Conservation (phyloP, 225 moss, liverwort and hornwort genomes). For the Polytrichum formosum region DNA sequence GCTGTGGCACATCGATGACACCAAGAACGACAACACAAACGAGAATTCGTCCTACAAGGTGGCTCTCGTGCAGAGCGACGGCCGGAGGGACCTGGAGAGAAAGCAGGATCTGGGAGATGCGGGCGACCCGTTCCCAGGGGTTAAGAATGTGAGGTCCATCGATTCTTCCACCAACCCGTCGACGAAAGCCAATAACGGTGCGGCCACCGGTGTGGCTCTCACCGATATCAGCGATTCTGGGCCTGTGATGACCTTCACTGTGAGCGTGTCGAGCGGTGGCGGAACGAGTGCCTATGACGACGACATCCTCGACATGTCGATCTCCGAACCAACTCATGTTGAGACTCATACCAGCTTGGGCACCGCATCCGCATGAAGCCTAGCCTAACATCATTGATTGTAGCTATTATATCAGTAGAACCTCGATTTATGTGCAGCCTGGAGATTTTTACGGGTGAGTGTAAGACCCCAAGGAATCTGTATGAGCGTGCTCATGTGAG, state of each 20-base stretch:
- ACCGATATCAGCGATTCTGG: constrained; percentile 24
- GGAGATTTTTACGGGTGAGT: too few relatives aligned
- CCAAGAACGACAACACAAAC: constrained; percentile 23
- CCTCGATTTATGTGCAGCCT: too few relatives aligned
- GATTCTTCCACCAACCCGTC: constrained; percentile 29
- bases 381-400: too few relatives aligned
- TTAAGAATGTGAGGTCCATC: constrained; percentile 14
- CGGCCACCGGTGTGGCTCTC: constrained; percentile 26
- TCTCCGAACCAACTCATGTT: too few relatives aligned
- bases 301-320: too few relatives aligned
- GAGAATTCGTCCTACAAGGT: constrained; percentile 35
- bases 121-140: constrained; percentile 38
- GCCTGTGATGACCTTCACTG: constrained; percentile 41
- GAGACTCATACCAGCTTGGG: too few relatives aligned
- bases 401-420: too few relatives aligned
- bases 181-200: constrained; percentile 41
- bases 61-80: constrained; percentile 44
- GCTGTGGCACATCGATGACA: constrained; percentile 47
- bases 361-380: too few relatives aligned
- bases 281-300: too few relatives aligned
- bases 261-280: constrained; percentile 16
- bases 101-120: constrained; percentile 26
- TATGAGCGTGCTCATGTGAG: too few relatives aligned
- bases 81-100: constrained; percentile 30
- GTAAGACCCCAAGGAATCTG: too few relatives aligned